Percentiles rank a stretch among this genome's conserved stretches.
These are phyloP conservation scores for Pseudognaphalium luteoalbum DNA, from an alignment of 129 eudicot species.

Conservation along the genomic window DNA sequence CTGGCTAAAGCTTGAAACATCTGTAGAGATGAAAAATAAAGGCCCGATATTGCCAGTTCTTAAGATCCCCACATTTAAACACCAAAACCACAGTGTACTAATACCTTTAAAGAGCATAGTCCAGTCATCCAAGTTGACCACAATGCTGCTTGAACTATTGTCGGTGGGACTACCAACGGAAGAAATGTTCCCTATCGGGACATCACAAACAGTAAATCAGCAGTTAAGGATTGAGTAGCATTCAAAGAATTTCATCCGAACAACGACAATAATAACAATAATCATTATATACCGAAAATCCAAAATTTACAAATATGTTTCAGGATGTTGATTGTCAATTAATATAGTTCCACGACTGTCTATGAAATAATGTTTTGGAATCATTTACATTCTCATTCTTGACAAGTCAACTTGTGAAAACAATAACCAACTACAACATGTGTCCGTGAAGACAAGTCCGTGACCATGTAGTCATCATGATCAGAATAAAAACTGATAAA, in stretches of 20 bases:
- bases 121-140: constrained; percentile 87
- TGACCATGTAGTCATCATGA: constrained; percentile 10
- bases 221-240: constrained; percentile 4
- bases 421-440: neutral
- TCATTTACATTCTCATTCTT: neutral
- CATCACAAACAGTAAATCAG: constrained; percentile 20
- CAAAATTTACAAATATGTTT: neutral
- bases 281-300: constrained; percentile 3
- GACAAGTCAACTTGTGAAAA: neutral
- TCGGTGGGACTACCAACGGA: constrained; percentile 80
- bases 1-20: constrained; percentile 99
- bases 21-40: constrained; percentile 35
- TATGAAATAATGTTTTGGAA: neutral
- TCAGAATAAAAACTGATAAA: constrained; percentile 2
- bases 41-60: neutral
- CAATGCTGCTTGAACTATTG: constrained; percentile 63
- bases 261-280: neutral
- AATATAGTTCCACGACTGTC: neutral
- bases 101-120: constrained; percentile 85
- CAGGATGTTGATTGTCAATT: neutral
- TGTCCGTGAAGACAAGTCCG: neutral
- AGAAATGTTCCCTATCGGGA: constrained; percentile 84
- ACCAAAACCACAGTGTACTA: neutral
- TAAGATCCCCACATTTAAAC: constrained; percentile 20
- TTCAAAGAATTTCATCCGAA: neutral